Evolutionary conservation across 495 filamentous ascomycete species (phyloP), one percentile per base, ranked within the genome.

Genomic region (Aspergillus ostianus): DNA sequence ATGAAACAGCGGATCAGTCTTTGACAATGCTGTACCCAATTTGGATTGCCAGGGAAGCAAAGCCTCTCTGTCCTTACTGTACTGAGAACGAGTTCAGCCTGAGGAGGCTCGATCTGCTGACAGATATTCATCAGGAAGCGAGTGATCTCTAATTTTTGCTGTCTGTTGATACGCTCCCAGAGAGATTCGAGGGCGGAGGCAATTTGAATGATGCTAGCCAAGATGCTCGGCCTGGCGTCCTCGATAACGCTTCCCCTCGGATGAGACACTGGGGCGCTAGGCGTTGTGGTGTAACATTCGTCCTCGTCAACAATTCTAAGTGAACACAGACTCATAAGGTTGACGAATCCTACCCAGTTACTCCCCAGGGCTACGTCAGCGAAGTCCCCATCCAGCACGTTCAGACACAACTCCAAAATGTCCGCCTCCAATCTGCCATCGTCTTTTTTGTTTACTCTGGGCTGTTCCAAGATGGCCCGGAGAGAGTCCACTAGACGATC

Each of bases 1-100:
- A 93, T 83, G 62, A 96, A 88, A 12, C 82, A 78, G 26, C 83
- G 77, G 51, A 92, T 75, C 2, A 94, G 73, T 8, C 80, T 73
- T 23, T 72, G 80, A 23, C 87, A 82, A 60, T 90, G 87, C 6
- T 74, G 73, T 30, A 87, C 76, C 87, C 90, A 96, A 9, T 82
- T 70, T 15, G 75, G 69, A 66, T 86, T 85, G 5, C 86, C 90
- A 23, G 90, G 91, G 57, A 85, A 88, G 61, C 89, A 90, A 56
- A 85, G 85, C 27, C 84, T 65, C 50, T 75, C 70, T 12, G 65
- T 55, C 55, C 75, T 66, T 53, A 74, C 70, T 47, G 70, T 70
- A 54, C 72, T 70, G 45, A 80, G 70, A 32, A 80, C 64, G 18
- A 80, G 65, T 45, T 77, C 73, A 30, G 77, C 74, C 55, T 80